phyloP scores from a whole-genome alignment of 805 yeast genomes.

The Yarrowia osloensis region DNA sequence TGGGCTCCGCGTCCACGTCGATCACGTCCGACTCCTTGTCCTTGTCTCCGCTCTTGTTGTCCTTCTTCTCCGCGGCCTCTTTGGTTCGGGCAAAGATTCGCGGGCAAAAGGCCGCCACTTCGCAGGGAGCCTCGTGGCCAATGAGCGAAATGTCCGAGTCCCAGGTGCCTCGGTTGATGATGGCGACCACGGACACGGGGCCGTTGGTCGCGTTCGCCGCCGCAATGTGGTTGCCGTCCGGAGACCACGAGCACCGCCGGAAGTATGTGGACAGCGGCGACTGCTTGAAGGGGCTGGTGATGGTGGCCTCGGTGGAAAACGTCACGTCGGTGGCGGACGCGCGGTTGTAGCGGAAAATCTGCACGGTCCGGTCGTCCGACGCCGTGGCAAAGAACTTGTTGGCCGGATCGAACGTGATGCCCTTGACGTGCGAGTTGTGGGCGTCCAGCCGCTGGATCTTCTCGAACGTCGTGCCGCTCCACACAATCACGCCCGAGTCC shows the following conservation, averaged over 20 bases:
- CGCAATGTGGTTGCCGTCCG: slow-evolving; percentile 70
- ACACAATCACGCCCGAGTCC: slow-evolving; percentile 87
- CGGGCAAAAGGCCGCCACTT: slow-evolving; percentile 60
- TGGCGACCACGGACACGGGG: slow-evolving; percentile 61
- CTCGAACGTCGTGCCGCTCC: slow-evolving; percentile 93
- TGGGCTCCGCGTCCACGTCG: slow-evolving; percentile 39
- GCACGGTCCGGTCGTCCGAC: slow-evolving; percentile 89
- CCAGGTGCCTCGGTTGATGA: slow-evolving; percentile 68
- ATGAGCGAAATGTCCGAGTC: slow-evolving; percentile 60
- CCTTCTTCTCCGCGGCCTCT: slow-evolving; percentile 15
- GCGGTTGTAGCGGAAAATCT: slow-evolving; percentile 82
- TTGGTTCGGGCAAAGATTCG: slow-evolving; percentile 40
- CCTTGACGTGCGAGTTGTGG: slow-evolving; percentile 94
- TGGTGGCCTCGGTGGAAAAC: slow-evolving; percentile 81
- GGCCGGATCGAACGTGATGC: slow-evolving; percentile 97
- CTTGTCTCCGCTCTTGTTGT: slow-evolving; percentile 4
- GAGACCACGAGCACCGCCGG: slow-evolving; percentile 69
- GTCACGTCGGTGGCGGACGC: slow-evolving; percentile 66
- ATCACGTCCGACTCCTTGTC: slow-evolving; percentile 28
- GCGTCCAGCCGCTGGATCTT: slow-evolving; percentile 84
- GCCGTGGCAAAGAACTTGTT: slow-evolving; percentile 96
- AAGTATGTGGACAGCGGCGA: slow-evolving; percentile 93
- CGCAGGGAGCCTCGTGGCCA: slow-evolving; percentile 72
- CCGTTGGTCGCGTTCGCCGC: slow-evolving; percentile 71
- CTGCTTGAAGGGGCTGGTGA: slow-evolving; percentile 79